Evolutionary conservation across 352 stramenopile species (phyloP).

Genomic region (Globisporangium middletonii): DNA sequence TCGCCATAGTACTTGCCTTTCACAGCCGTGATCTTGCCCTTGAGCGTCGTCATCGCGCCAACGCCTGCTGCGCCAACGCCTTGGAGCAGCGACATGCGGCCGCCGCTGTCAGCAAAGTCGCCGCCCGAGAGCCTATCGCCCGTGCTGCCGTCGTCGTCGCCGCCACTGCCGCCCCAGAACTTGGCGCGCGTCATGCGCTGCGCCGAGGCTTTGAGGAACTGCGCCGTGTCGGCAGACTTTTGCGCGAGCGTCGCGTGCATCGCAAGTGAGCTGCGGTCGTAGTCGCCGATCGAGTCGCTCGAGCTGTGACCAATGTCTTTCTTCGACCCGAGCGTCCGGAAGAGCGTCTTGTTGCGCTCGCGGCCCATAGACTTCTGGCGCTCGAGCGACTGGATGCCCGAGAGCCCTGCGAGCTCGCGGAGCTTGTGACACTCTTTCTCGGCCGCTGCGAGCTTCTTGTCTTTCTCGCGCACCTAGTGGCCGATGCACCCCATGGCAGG

Average conservation of each 20-base stretch:
- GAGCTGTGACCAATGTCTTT: constrained; percentile 42
- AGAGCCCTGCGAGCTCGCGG: constrained; percentile 37
- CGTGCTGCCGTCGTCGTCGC: constrained; percentile 21
- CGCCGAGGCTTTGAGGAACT: constrained; percentile 73
- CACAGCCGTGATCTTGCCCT: constrained; percentile 60
- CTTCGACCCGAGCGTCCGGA: constrained; percentile 71
- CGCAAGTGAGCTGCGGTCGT: constrained; percentile 36
- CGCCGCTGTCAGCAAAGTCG: constrained; percentile 34
- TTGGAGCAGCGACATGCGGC: constrained; percentile 59
- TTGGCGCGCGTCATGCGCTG: constrained; percentile 56
- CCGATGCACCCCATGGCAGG: not conserved
- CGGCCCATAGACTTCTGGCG: constrained; percentile 31
- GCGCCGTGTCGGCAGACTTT: constrained; percentile 66
- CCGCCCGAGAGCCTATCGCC: constrained; percentile 43
- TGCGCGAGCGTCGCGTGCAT: constrained; percentile 54
- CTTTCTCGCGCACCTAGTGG: constrained; percentile 64
- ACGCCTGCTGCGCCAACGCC: constrained; percentile 44
- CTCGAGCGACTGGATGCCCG: constrained; percentile 16
- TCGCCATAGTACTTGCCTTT: constrained; percentile 80
- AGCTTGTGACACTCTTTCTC: constrained; percentile 73
- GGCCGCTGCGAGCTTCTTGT: constrained; percentile 70
- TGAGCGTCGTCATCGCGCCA: constrained; percentile 68
- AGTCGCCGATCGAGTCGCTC: constrained; percentile 18
- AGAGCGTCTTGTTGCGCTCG: constrained; percentile 47
- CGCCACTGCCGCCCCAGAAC: constrained; percentile 43